Base-by-base conservation (phyloP, 805 yeast species). In the Kodamaea laetipori region DNA sequence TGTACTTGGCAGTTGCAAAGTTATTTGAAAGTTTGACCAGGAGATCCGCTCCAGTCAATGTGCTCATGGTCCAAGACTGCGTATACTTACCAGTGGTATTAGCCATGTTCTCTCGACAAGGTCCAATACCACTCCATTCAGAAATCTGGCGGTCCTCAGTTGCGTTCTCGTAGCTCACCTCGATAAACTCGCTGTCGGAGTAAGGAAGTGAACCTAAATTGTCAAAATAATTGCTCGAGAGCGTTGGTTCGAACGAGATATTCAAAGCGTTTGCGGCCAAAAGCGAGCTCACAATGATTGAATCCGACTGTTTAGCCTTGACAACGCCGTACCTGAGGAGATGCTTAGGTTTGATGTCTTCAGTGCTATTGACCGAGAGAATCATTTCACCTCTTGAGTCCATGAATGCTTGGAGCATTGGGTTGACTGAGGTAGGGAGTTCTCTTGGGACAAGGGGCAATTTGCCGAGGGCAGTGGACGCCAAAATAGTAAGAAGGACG, bases 271-370 rank as follows among this genome's bases (percentile, higher is more conserved):
- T 27, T 6, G 34, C 31, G 6, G 44, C 44, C 10, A 42, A 13
- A 5, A 18, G 31, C 10, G 25, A 18, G 40, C 34, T 45, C 13
- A 36, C 24, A 11, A 48, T 42, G 15, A 42, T 31, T 2, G 47
- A 45, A 12, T 39, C 18, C 35, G 40, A 21, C 12, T 11, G 10
- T 3, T 21, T 23, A 6, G 42, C 17, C 10, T 23, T 31, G 11
- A 45, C 35, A 1, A 45, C 18, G 31, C 69, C 69, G 46, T 63
- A 74, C 46, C 61, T 63, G 7, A 63, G 59, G 48, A 76, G 57
- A 51, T 74, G 80, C 33, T 72, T 74, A 17, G 73, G 71, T 2
- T 11, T 25, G 21, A 47, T 10, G 16, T 47, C 46, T 9, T 19
- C 28, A 6, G 35, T n/a, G 9, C 11, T 30, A 9, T 34, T 19